Conservation (phyloP, 1,139 yeast genomes). For the Saccharomyces hybrid region DNA sequence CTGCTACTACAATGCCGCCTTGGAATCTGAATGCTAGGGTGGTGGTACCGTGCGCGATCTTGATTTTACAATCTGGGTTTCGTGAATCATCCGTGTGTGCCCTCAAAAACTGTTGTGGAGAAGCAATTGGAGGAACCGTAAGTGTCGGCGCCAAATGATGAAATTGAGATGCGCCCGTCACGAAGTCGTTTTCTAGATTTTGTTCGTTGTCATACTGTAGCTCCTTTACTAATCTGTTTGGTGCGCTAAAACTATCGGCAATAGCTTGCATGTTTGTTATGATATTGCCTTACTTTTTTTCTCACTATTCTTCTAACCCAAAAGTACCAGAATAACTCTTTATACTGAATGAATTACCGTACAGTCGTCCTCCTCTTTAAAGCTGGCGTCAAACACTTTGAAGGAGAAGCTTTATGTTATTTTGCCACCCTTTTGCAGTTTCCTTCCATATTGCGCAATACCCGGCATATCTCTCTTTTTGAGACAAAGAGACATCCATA, state of each 20-base stretch:
- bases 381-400: not conserved
- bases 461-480: not conserved
- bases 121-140: conserved; percentile 74
- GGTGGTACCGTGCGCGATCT: conserved; percentile 97
- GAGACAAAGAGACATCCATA: not conserved
- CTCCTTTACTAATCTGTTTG: conserved; percentile 21
- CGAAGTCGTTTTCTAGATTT: conserved; percentile 33
- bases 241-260: conserved; percentile 23
- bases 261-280: conserved; percentile 26
- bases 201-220: conserved; percentile 29
- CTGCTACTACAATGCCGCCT: conserved; percentile 94
- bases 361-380: not conserved
- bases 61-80: conserved; percentile 91
- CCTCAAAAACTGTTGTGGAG: conserved; percentile 89
- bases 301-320: not conserved
- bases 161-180: conserved; percentile 27
- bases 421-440: conserved; percentile 8
- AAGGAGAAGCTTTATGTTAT: not conserved
- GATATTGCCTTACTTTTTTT: too few relatives aligned
- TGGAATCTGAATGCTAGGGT: conserved; percentile 93
- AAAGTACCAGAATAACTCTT: not conserved
- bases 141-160: conserved; percentile 50
- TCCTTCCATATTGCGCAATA: not conserved
- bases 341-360: too few relatives aligned
- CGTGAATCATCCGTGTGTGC: conserved; percentile 96